Conservation (phyloP, 2,329 filamentous ascomycete genomes). For the Calonectria ilicicola region DNA sequence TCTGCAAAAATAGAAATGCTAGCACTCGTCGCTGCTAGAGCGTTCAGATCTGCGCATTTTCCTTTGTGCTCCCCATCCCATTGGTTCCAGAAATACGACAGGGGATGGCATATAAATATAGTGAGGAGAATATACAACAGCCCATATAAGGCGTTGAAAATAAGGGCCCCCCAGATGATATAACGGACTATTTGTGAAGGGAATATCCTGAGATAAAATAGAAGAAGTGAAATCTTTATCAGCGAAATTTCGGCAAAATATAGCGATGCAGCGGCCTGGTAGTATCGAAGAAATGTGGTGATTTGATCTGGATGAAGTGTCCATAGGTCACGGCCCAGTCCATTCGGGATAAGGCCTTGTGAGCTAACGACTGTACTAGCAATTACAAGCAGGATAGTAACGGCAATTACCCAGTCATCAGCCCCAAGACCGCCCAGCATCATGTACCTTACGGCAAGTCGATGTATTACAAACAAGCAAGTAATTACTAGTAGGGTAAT, state of each 20-base stretch:
- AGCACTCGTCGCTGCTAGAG: not conserved
- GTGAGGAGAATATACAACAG: slow-evolving; percentile 46
- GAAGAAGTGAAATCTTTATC: slow-evolving; percentile 55
- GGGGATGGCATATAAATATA: slow-evolving; percentile 54
- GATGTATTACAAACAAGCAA: not conserved
- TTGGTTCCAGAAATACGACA: slow-evolving; percentile 53
- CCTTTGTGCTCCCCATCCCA: slow-evolving; percentile 4
- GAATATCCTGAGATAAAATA: slow-evolving; percentile 58
- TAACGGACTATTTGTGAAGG: slow-evolving; percentile 44
- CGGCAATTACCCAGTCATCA: not conserved
- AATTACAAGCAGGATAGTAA: not conserved
- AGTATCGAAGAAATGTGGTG: slow-evolving; percentile 43
- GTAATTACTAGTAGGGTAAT: not conserved
- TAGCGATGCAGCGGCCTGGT: slow-evolving; percentile 50
- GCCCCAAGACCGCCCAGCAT: not conserved
- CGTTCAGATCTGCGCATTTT: not conserved
- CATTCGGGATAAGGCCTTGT: slow-evolving; percentile 6
- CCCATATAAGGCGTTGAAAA: slow-evolving; percentile 47
- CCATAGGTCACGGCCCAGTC: slow-evolving; percentile 50
- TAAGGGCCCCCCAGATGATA: slow-evolving; percentile 48
- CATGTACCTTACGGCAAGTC: not conserved
- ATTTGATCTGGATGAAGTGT: slow-evolving; percentile 39
- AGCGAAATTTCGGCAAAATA: slow-evolving; percentile 53
- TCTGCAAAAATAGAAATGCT: not conserved
- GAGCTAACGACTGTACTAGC: not conserved